Evolutionary conservation across 2,329 filamentous ascomycete genomes (phyloP), one percentile per base, ranked within the genome.

Genomic region (Hypocreales sp.): DNA sequence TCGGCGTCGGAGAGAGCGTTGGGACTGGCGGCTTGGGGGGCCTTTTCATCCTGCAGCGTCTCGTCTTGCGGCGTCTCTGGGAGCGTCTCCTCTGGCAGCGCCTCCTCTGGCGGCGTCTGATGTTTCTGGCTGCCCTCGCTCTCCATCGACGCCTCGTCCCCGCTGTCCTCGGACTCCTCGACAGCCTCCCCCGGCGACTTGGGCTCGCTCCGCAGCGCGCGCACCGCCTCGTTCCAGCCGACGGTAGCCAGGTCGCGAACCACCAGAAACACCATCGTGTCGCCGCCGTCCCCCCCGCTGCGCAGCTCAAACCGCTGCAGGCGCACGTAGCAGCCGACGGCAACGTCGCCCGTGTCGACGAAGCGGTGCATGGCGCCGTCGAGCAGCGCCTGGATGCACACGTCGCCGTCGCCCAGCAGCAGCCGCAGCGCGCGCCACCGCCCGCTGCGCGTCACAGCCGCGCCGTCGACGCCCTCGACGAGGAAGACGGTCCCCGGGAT

Each of bases 321-420:
- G 20, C 51, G 53, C 14, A 70, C 53, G 36, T 66, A 67, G 22
- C 55, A 56, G 2, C 66, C 66, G 8, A 60, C 47, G 4, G 45
- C 46, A 20, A 70, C 37, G n/a, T 58, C 51, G 3, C 53, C 56
- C 1, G 40, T 41, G 22, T 64, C 54, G 7, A 67, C 48, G n/a
- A 64, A 54, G 4, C 53, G 50, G 27, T 69, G 63, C 45, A 63
- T 51, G 25, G 54, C 53, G 2, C 53, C 45, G 6, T 46, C 43
- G 22, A 69, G 41, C 7, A 71, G 42, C 0, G 62, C 63, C 40
- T 71, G 65, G n/a, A 71, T 53, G 35, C 61, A 68, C 4, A 67
- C 41, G 37, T 60, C 51, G 2, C 65, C 64, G 35, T 71, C 66
- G 20, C 64, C 60, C 0, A 71, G 53, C 0, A 69, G 29, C 8